Base-by-base conservation (phyloP, 805 yeast species). In the Pichia membranifaciens region DNA sequence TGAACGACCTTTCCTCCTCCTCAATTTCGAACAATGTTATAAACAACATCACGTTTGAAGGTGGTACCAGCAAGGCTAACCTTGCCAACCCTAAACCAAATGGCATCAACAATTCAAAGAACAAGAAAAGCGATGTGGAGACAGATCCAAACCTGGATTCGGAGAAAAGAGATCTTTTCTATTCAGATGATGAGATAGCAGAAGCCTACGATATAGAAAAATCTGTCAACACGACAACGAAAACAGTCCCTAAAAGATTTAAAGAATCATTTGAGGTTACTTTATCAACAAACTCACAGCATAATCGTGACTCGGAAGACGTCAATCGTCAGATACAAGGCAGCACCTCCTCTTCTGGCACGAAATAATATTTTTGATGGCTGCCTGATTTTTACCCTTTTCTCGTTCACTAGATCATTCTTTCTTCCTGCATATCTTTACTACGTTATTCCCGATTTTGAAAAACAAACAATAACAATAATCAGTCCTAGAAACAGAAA, bases 211-310 rank as follows among this genome's bases (percentile, higher is more conserved):
- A 38, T 29, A 38, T 47, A 12, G 50, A 47, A 37, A 47, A 47
- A 43, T 38, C 45, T 5, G 23, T 29, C 8, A 32, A 47, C 39
- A 43, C 17, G 28, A 29, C 50, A n/a, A 35, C 31, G 1, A 48
- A 48, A 20, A 48, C 38, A 25, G 33, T 20, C 7, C 44, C 50
- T 6, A 48, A 48, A 43, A 15, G 20, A 12, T 48, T 38, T 7
- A 48, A 48, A 39, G 50, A 48, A 39, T 48, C 50, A 2, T 48
- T 48, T 20, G 50, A 48, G 39, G 43, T 42, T 31, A 48, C 37
- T 17, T 32, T 41, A 23, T 12, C 17, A 20, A 20, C 43, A 17
- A n/a, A n/a, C n/a, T 33, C 36, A 17, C 36, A 33, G 29, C 29
- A 25, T 8, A 25, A 25, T 25, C 29, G 29, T 25, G 29, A 25